Evolutionary conservation across 1,284 basidiomycete species (phyloP).

Genomic region (Entoloma clypeatum): DNA sequence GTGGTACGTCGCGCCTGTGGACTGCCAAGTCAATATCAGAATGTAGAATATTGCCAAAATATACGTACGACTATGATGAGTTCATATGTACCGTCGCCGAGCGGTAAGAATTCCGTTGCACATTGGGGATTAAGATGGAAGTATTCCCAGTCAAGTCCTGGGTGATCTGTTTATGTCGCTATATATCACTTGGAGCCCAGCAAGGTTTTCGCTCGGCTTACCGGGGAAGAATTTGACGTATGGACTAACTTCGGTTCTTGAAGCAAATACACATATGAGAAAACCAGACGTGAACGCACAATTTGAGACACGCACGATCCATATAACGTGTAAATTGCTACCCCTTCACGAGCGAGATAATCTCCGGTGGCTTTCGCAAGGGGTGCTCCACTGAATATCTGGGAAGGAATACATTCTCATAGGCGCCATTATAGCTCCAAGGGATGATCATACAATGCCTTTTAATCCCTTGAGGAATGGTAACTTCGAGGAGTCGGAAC

Average conservation of each 20-base stretch:
- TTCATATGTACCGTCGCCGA: too few relatives aligned
- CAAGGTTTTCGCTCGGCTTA: conserved; percentile 5
- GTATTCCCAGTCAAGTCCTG: conserved; percentile 25
- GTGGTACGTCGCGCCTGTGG: too few relatives aligned
- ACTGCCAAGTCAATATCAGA: too few relatives aligned
- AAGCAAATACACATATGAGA: background rate
- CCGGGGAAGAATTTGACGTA: conserved; percentile 17
- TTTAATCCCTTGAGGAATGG: conserved; percentile 15
- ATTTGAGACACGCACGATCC: conserved; percentile 24
- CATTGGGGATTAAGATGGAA: conserved; percentile 22
- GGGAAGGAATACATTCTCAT: background rate
- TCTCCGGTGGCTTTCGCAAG: conserved; percentile 24
- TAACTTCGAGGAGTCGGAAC: conserved; percentile 18
- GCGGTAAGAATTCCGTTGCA: too few relatives aligned
- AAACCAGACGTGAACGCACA: background rate
- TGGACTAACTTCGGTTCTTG: conserved; percentile 27
- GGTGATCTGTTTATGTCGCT: conserved; percentile 16
- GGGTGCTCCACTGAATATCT: conserved; percentile 27
- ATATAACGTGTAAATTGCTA: conserved; percentile 25
- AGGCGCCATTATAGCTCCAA: too few relatives aligned
- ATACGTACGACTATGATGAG: too few relatives aligned
- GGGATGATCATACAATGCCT: conserved; percentile 19
- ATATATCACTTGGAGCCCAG: background rate
- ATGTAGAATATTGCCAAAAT: too few relatives aligned
- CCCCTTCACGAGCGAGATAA: conserved; percentile 19